Percentiles rank a stretch among this genome's conserved stretches.
Conservation (phyloP, 148 eudicot species). For the Rhododendron simsii region DNA sequence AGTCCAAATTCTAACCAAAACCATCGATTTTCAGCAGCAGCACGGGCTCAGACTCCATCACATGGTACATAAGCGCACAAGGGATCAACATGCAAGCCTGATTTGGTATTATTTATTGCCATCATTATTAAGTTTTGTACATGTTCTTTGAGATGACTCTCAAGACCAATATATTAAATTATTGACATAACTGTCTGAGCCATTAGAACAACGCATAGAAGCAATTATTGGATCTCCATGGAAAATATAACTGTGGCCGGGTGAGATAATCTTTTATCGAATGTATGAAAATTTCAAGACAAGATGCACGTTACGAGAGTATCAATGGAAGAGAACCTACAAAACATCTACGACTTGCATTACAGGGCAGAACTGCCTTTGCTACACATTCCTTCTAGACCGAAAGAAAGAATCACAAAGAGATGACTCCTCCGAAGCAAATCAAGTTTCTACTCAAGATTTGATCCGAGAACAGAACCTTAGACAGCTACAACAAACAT, state of each 20-base stretch:
- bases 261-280: neutral
- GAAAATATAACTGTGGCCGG: neutral
- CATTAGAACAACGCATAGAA: neutral
- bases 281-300: neutral
- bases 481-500: neutral
- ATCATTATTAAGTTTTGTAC: neutral
- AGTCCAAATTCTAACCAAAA: no score
- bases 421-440: neutral
- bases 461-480: neutral
- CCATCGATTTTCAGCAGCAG: no score
- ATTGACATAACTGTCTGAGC: neutral
- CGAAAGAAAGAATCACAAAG: neutral
- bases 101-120: neutral
- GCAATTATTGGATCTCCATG: neutral
- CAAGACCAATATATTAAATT: neutral
- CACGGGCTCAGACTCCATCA: no score
- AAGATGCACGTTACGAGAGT: neutral
- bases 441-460: neutral
- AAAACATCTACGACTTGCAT: neutral
- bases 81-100: neutral
- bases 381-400: neutral
- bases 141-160: neutral
- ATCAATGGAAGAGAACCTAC: neutral
- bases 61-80: neutral
- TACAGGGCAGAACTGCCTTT: neutral